These are phyloP conservation scores for Talaromyces pinophilus DNA, from an alignment of 2,329 filamentous ascomycete species.

Conservation along the genomic window DNA sequence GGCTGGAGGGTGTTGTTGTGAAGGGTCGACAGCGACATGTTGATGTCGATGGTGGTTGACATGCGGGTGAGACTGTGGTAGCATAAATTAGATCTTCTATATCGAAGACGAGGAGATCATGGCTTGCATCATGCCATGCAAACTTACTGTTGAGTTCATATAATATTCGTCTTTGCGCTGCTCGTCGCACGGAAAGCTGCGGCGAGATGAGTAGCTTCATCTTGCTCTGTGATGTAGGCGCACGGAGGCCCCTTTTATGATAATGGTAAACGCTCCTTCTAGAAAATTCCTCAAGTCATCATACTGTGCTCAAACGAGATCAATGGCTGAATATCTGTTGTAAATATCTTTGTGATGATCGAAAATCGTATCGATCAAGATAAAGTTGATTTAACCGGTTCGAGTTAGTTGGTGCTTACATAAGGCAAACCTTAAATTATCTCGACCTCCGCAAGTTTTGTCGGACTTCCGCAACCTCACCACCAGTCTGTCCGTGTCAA, in stretches of 20 bases:
- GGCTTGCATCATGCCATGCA: not conserved
- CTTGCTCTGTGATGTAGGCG: constrained; percentile 24
- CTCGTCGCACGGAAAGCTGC: constrained; percentile 25
- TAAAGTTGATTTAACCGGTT: not conserved
- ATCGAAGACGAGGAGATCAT: too few relatives aligned
- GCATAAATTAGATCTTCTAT: not conserved
- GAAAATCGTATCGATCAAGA: constrained; percentile 4
- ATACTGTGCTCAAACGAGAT: not conserved
- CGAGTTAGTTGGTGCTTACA: constrained; percentile 30
- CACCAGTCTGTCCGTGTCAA: not conserved
- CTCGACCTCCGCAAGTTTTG: constrained; percentile 33
- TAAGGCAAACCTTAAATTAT: constrained; percentile 29
- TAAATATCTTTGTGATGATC: not conserved
- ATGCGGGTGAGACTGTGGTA: not conserved
- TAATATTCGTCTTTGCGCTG: constrained; percentile 22
- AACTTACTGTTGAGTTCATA: constrained; percentile 18
- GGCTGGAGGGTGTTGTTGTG: constrained; percentile 4
- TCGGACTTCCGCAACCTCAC: constrained; percentile 29
- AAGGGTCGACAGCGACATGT: constrained; percentile 1
- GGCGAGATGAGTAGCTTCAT: constrained; percentile 36
- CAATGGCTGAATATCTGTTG: not conserved
- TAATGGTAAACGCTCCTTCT: not conserved
- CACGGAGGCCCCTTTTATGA: not conserved
- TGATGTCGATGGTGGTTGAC: not conserved
- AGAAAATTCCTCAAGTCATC: not conserved